A percentile compares a stretch with the other conserved stretches of the same genome.
These are phyloP conservation scores for Takakia lepidozioides DNA, from an alignment of 225 moss, liverwort and hornwort genomes.

Conservation along the genomic window DNA sequence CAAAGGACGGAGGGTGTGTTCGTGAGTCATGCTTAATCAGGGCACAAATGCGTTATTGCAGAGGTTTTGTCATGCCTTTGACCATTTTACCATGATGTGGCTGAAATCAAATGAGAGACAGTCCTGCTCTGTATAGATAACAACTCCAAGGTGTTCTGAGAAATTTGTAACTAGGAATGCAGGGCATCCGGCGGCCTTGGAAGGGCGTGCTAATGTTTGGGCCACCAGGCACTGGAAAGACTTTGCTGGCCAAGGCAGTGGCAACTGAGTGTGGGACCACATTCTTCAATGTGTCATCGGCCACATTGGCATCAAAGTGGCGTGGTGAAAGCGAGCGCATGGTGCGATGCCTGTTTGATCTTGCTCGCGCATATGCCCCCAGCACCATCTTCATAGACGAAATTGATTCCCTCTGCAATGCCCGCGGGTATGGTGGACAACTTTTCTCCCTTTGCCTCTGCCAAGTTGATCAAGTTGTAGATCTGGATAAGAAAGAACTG, in stretches of 20 bases:
- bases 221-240: slow-evolving; percentile 97
- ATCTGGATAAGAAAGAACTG: too few relatives aligned
- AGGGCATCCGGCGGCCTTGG: slow-evolving; percentile 99
- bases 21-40: too few relatives aligned
- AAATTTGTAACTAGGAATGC: slow-evolving; percentile 9
- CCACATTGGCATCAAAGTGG: slow-evolving; percentile 98
- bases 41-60: too few relatives aligned
- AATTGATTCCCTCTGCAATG: slow-evolving; percentile 98
- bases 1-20: too few relatives aligned
- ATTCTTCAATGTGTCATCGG: slow-evolving; percentile 98
- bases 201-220: slow-evolving; percentile 99
- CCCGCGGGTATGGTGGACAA: slow-evolving; percentile 67
- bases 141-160: neutral
- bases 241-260: slow-evolving; percentile 89
- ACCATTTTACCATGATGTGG: too few relatives aligned
- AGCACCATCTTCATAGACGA: slow-evolving; percentile 99
- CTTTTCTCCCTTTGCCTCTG: neutral
- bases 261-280: slow-evolving; percentile 98
- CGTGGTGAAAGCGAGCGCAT: slow-evolving; percentile 99
- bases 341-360: slow-evolving; percentile 99
- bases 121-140: too few relatives aligned
- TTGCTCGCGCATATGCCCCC: slow-evolving; percentile 95
- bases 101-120: too few relatives aligned
- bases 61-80: too few relatives aligned
- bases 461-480: neutral